Percentiles rank a stretch among this genome's conserved stretches.
phyloP scores from a whole-genome alignment of 23 red algal species.

The Cyanidioschyzon merolae region DNA sequence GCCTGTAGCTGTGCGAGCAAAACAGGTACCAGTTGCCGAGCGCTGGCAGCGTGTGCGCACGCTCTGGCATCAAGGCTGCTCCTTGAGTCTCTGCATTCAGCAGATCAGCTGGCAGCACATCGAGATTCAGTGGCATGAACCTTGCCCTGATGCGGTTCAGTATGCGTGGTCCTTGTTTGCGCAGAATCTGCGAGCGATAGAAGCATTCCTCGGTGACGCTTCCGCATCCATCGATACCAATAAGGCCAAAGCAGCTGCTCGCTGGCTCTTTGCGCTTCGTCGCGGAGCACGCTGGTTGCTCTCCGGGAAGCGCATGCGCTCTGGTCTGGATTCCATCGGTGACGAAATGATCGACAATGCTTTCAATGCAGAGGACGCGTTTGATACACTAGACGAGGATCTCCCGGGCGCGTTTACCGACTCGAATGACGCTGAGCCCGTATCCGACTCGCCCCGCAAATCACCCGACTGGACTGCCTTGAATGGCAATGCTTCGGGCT shows the following conservation, averaged over 20 bases:
- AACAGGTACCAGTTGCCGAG: not conserved
- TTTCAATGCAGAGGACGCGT: not conserved
- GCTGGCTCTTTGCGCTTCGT: not conserved
- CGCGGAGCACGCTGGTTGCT: constrained; percentile 6
- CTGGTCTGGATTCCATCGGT: too few relatives aligned
- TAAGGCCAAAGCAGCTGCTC: not conserved
- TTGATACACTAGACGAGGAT: not conserved
- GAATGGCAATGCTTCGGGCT: not conserved
- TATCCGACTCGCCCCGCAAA: not conserved
- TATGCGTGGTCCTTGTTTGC: not conserved
- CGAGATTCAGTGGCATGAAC: not conserved
- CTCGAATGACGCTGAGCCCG: not conserved
- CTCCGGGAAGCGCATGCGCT: not conserved
- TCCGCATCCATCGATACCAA: not conserved
- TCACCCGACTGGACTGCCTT: not conserved
- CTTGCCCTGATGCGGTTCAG: not conserved
- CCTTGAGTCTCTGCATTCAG: not conserved
- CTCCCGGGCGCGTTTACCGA: not conserved
- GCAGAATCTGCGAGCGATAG: not conserved
- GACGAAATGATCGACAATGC: not conserved
- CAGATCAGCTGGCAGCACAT: not conserved
- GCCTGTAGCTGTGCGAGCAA: not conserved
- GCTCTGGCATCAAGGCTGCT: not conserved
- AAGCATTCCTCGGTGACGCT: not conserved
- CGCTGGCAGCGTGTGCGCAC: not conserved